Conservation (phyloP, 2,329 filamentous ascomycete species). For the Pseudohalonectria lignicola region DNA sequence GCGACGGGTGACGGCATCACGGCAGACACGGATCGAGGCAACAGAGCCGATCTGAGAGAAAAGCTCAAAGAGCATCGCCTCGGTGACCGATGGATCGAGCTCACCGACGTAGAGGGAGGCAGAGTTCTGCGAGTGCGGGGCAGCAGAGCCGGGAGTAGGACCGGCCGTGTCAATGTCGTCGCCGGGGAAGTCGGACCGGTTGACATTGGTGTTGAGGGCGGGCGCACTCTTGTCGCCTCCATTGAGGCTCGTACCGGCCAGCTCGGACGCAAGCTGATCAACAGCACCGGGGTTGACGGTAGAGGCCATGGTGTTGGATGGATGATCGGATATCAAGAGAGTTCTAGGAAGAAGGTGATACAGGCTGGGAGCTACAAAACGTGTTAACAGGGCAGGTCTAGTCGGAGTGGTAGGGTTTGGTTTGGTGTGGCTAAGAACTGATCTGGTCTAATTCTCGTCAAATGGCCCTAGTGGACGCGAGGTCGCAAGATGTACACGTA, state of each 20-base stretch:
- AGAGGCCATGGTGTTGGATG: conserved; percentile 45
- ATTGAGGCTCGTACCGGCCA: conserved; percentile 60
- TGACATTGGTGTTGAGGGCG: conserved; percentile 65
- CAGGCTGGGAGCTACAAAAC: no score
- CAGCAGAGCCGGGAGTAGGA: conserved; percentile 63
- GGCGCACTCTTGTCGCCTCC: conserved; percentile 54
- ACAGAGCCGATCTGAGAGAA: conserved; percentile 99
- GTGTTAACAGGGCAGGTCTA: no score
- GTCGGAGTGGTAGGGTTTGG: no score
- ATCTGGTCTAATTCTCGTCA: no score
- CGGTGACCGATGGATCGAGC: conserved; percentile 93
- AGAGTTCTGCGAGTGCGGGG: conserved; percentile 76
- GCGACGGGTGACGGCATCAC: conserved; percentile 95
- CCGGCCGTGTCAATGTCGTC: conserved; percentile 54
- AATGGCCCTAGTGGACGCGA: no score
- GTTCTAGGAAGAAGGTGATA: no score
- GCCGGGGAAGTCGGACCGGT: conserved; percentile 35
- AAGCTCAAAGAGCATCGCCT: conserved; percentile 99
- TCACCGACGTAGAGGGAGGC: conserved; percentile 98
- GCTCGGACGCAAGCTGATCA: conserved; percentile 73
- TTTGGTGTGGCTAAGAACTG: no score
- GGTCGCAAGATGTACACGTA: no score
- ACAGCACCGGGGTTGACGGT: conserved; percentile 49
- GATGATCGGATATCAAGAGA: no score
- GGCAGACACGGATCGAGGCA: conserved; percentile 98